Percentiles rank a stretch among this genome's conserved stretches.
These are phyloP conservation scores for Calonectria pteridis DNA, from an alignment of 2,329 filamentous ascomycete genomes.

Conservation along the genomic window DNA sequence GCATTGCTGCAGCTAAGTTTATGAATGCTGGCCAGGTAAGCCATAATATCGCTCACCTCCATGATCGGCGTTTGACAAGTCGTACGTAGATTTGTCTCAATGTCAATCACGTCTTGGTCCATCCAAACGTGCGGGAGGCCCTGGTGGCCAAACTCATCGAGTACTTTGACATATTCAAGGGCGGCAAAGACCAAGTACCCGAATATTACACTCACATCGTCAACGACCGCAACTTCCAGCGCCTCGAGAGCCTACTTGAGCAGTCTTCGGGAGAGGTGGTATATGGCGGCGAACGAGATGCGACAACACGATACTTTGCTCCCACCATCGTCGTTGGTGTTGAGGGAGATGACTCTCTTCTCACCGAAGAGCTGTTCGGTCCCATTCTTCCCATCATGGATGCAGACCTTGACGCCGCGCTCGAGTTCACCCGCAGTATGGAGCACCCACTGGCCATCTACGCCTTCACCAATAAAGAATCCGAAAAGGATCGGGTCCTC, in stretches of 20 bases:
- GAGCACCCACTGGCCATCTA: conserved; percentile 56
- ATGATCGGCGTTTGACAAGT: not conserved
- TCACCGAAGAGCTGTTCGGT: conserved; percentile 47
- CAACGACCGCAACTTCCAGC: conserved; percentile 57
- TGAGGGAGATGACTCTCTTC: conserved; percentile 18
- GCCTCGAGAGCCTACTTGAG: conserved; percentile 52
- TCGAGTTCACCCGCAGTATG: conserved; percentile 44
- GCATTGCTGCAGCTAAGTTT: conserved; percentile 57
- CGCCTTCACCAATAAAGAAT: conserved; percentile 52
- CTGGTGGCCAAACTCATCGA: conserved; percentile 51
- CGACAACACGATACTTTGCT: conserved; percentile 46
- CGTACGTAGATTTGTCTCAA: conserved; percentile 35
- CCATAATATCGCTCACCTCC: too few relatives aligned
- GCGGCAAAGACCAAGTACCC: conserved; percentile 14
- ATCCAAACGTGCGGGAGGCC: conserved; percentile 53
- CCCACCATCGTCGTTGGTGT: conserved; percentile 56
- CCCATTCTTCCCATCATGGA: conserved; percentile 57
- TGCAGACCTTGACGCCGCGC: conserved; percentile 46
- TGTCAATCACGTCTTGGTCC: conserved; percentile 59
- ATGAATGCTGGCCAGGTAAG: conserved; percentile 34
- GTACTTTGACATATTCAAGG: conserved; percentile 35
- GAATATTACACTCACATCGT: conserved; percentile 52
- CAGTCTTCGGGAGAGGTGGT: conserved; percentile 52
- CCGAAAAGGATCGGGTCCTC: conserved; percentile 50
- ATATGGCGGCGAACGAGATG: conserved; percentile 50